These are phyloP conservation scores for Hypoxylon crocopeplum DNA, from an alignment of 495 filamentous ascomycete genomes.

Conservation along the genomic window DNA sequence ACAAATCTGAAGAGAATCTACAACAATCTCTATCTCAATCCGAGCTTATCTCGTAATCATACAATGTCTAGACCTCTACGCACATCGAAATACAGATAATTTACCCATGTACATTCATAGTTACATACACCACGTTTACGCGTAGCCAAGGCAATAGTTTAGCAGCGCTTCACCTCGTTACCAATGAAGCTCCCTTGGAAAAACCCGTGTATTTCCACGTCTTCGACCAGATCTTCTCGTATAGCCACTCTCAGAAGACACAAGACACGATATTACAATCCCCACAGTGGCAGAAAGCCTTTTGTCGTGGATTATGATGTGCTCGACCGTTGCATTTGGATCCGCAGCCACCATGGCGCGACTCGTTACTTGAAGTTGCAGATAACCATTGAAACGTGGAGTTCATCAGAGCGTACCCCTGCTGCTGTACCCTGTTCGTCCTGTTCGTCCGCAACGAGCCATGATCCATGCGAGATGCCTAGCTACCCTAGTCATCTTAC, in stretches of 20 bases:
- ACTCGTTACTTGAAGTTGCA: slow-evolving; percentile 28
- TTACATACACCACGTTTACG: slow-evolving; percentile 6
- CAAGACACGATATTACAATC: neutral
- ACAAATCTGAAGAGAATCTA: too few relatives aligned
- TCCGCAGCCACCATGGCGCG: slow-evolving; percentile 22
- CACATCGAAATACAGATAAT: neutral
- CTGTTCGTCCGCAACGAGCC: slow-evolving; percentile 14
- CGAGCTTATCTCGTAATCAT: too few relatives aligned
- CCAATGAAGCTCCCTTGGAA: slow-evolving; percentile 12
- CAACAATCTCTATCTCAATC: too few relatives aligned
- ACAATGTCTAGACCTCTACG: too few relatives aligned
- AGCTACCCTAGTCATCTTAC: slow-evolving; percentile 21
- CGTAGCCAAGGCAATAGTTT: slow-evolving; percentile 28
- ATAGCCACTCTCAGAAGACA: slow-evolving; percentile 4
- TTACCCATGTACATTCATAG: slow-evolving; percentile 7
- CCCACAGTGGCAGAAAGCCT: slow-evolving; percentile 14
- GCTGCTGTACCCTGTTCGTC: slow-evolving; percentile 11
- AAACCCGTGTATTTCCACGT: slow-evolving; percentile 22
- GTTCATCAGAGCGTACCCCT: slow-evolving; percentile 26
- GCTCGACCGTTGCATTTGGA: slow-evolving; percentile 20
- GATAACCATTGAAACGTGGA: slow-evolving; percentile 34
- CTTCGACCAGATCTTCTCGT: slow-evolving; percentile 18
- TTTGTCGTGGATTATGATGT: slow-evolving; percentile 28
- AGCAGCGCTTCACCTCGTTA: slow-evolving; percentile 7
- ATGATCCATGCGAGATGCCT: slow-evolving; percentile 22